Evolutionary conservation across 306 rosid genomes (phyloP).

Genomic region (Cicer pinnatifidum): DNA sequence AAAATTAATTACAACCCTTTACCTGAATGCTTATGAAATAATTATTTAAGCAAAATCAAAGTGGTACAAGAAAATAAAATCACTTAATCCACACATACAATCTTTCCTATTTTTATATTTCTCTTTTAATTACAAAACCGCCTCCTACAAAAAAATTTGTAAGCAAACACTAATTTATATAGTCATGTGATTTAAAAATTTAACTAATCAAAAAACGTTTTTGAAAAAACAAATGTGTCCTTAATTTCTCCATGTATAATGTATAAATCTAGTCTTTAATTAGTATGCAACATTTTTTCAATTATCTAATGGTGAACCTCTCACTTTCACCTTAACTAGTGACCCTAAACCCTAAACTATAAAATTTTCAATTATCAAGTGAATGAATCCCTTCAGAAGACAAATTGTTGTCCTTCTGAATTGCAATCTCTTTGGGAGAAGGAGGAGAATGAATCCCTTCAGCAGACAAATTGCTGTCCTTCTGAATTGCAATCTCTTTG

Average conservation of each 20-base stretch:
- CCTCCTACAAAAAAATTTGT: too few relatives aligned
- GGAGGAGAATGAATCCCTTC: slow-evolving; percentile 44
- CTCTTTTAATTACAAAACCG: not conserved
- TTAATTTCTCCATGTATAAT: not conserved
- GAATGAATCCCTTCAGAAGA: slow-evolving; percentile 37
- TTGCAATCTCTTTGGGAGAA: slow-evolving; percentile 35
- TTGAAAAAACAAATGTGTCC: not conserved
- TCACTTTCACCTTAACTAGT: slow-evolving; percentile 41
- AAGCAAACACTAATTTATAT: not conserved
- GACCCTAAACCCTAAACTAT: not conserved
- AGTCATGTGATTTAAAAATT: not conserved
- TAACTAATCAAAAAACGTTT: not conserved
- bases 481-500: slow-evolving; percentile 38
- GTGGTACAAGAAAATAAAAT: not conserved
- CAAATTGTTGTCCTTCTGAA: slow-evolving; percentile 36
- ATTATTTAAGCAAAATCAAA: not conserved
- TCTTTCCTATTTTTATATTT: too few relatives aligned
- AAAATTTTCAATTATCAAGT: slow-evolving; percentile 32
- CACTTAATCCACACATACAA: not conserved
- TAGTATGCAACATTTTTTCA: slow-evolving; percentile 14
- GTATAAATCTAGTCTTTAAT: not conserved
- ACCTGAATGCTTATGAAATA: too few relatives aligned
- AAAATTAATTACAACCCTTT: too few relatives aligned
- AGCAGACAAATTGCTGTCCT: slow-evolving; percentile 22
- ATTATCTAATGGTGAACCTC: slow-evolving; percentile 38